Base-by-base conservation (phyloP, 2,329 filamentous ascomycete genomes). In the Pestalotiopsis sp. region DNA sequence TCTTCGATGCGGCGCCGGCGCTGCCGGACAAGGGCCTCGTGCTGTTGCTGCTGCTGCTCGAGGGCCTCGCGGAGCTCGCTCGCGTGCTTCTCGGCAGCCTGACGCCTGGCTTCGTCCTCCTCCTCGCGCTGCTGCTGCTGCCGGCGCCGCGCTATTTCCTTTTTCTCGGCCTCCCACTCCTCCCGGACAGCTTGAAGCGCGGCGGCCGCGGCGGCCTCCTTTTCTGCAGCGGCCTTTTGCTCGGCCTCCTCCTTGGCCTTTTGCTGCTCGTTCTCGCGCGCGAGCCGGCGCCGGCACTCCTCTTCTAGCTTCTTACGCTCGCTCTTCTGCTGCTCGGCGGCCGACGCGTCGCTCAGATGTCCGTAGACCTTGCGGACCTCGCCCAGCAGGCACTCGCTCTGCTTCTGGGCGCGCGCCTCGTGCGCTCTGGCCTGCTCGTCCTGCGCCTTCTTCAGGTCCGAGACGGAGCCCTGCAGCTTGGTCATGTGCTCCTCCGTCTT, bases 391-490 rank as follows among this genome's bases (percentile, higher is more conserved):
- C 62, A 64, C 23, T 64, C 62, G 6, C 49, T 39, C 9, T 45
- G 38, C 41, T 31, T 52, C 39, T 52, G 38, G 13, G 52, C 64
- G 13, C 58, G 64, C 12, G 13, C 64, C n/a, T 31, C 23, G 12
- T 66, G 31, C 45, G 27, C 49, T 23, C 49, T 64, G 5, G 52
- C 64, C 20, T 66, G 49, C 41, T 57, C 64, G 17, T 12, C 20
- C 6, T 66, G 52, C 13, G 52, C 64, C 17, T 57, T 27, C 38
- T 27, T 57, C 41, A 66, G 23, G 27, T 58, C 64, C 11, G 25
- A 25, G 12, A 66, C 52, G 4, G 64, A 66, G 31, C 25, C 64
- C 6, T 66, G 25, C 27, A 66, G 45, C 45, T 66, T 38, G 64
- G 45, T 27, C 14, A 66, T 14, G 20, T 17, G 39, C 52, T 57